Evolutionary conservation across 1,284 basidiomycete genomes (phyloP).

Genomic region (Bjerkandera adusta): DNA sequence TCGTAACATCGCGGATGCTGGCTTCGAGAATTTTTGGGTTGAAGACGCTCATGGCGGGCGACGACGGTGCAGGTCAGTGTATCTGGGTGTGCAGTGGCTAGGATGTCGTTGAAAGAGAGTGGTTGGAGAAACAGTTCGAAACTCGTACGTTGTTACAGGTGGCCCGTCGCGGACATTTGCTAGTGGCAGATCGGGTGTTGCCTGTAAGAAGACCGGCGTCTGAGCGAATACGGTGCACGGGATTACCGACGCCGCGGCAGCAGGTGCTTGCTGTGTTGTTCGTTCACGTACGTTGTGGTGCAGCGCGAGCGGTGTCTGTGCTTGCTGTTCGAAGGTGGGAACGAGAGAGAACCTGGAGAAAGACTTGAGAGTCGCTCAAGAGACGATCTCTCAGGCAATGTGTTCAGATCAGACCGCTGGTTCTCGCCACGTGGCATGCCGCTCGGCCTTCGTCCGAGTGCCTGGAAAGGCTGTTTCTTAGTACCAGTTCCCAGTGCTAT

Average conservation of each 20-base stretch:
- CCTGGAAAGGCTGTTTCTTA: slow-evolving; percentile 2
- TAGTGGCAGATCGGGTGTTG: background rate
- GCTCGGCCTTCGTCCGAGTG: slow-evolving; percentile 6
- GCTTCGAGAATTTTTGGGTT: slow-evolving; percentile 73
- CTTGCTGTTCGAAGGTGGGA: background rate
- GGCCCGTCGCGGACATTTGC: background rate
- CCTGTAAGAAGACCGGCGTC: background rate
- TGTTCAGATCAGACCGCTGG: slow-evolving; percentile 1
- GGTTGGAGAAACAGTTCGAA: too few relatives aligned
- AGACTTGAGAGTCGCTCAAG: background rate
- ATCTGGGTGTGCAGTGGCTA: too few relatives aligned
- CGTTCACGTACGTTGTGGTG: background rate
- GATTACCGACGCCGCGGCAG: background rate
- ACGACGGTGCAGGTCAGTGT: background rate
- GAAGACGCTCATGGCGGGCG: slow-evolving; percentile 50
- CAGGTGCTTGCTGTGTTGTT: too few relatives aligned
- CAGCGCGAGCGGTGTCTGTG: background rate
- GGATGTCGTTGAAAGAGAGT: too few relatives aligned
- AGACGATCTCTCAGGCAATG: background rate
- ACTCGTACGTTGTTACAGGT: background rate
- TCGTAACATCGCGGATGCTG: slow-evolving; percentile 61
- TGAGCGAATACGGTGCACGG: background rate
- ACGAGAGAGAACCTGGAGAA: slow-evolving; percentile 1
- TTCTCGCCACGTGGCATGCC: slow-evolving; percentile 1
- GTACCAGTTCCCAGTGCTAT: slow-evolving; percentile 4